Evolutionary conservation across 1,139 yeast species (phyloP), one percentile per base, ranked within the genome.

Genomic region (Citeromyces hawaiiensis): DNA sequence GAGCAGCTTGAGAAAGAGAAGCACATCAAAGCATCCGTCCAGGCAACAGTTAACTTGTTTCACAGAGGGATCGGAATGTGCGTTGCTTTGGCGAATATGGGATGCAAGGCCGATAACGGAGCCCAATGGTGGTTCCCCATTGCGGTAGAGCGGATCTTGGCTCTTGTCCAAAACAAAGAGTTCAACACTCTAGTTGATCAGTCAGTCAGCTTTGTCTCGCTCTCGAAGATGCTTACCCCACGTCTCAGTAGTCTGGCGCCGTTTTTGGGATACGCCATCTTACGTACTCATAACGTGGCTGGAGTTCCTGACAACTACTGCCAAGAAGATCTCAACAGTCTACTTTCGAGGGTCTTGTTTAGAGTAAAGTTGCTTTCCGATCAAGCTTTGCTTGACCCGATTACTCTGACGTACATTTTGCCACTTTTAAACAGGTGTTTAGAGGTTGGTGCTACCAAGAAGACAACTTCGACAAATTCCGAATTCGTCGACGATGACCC

Each of bases 401-500:
- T 75, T 37, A 71, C 91, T 2, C 65, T 88, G 49, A 73, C 81
- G 32, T 91, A 83, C 55, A 58, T 83, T 25, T 63, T 85, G 35
- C 96, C 97, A 2, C 59, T 88, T 46, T 58, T 87, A 39, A 70
- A 76, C 17, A 71, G 70, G 44, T 79, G 78, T 6, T 60, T 82
- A 45, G 74, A 75, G 42, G 70, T 66, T 41, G 87, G 88, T 44
- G 73, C 70, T 44, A 55, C 55, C 2, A 76, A 76, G 38, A 55
- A 53, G 41, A 65, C 57, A 2, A 70, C 63, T 30, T 56, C 55
- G 31, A 66, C 56, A 42, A 72, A 66, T 43, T 70, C 74, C 35
- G 96, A 72, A 54, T 83, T 72, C 61, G 74, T 66, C 30, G 81
- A 80, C 45, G 93, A 83, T 53, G 94, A 83, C 45, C 83, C 82